Evolutionary conservation across 805 yeast genomes (phyloP), one percentile per base, ranked within the genome.

Genomic region (Metschnikowia aberdeeniae): DNA sequence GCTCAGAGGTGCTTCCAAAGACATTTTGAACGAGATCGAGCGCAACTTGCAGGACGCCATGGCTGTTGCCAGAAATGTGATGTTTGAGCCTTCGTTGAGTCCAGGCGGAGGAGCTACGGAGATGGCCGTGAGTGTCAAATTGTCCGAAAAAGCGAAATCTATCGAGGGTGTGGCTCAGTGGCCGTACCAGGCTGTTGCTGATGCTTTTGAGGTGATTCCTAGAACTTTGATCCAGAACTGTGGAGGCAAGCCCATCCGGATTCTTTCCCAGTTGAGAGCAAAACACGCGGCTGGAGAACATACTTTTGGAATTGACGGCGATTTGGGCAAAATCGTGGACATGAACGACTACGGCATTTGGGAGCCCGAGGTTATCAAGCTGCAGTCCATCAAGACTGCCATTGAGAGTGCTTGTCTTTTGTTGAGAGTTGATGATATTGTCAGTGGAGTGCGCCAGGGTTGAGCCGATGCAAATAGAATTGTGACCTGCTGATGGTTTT

Each of bases 61-160:
- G 95, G 92, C 97, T 3, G 99, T 93, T 37, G 83, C 98, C 14
- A 81, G 97, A 66, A 93, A 93, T 62, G 97, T 93, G 30, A 78
- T 89, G 76, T 82, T 92, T 56, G 96, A 92, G 65, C 99, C 99
- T 42, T 81, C 90, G 34, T 77, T 93, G 61, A 78, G 96, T 2
- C 99, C 99, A 40, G 99, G 99, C 59, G 99, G 99, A 50, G 99
- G 99, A 58, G 99, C 99, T 43, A 92, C 97, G 26, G 99, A 93
- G 72, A 93, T 93, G 98, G 98, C 98, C 3, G 89, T 93, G 33
- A 77, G 92, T 48, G 97, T 93, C 27, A 81, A 76, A 54, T 76
- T 93, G 49, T 78, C 96, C 13, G 97, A 90, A 63, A 84, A 81
- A 70, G 97, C 98, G 40, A 92, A 89, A 72, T 76, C 82, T 41